Evolutionary conservation across 139 green algal genomes (phyloP), one percentile per base, ranked within the genome.

Genomic region (Ostreobium quekettii): DNA sequence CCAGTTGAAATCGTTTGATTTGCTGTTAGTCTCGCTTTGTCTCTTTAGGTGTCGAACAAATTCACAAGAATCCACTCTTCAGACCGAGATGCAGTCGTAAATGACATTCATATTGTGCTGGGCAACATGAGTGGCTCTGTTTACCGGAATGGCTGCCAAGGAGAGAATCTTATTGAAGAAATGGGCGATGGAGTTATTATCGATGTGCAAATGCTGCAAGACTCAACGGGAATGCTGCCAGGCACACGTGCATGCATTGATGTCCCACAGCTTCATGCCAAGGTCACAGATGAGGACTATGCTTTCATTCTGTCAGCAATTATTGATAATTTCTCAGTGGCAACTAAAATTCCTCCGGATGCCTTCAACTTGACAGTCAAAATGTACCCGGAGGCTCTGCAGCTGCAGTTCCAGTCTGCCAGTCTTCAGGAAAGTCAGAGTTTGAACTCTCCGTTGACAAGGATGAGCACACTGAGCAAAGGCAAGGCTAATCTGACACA

Each of bases 271-370:
- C 7, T 66, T 7, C 59, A 66, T 66, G 26, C 32, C 29, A 66
- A 11, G 7, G 24, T 66, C 5, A 66, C 59, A 66, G 59, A 66
- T 42, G 32, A 47, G 59, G 59, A 66, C 7, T 66, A 39, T 46
- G 59, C 8, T 7, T 8, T 66, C 6, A 66, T 66, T 47, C 32
- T 66, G 26, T 26, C 59, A 11, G 29, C 24, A n/a, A 28, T 66
- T 47, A 47, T 39, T 38, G 59, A 66, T 5, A 66, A 66, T 42
- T 24, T 66, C 7, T 32, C 7, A 7, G 59, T 48, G 47, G 59
- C 15, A 7, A 39, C 30, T 8, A 15, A 5, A n/a, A 39, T 66
- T 42, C 59, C 59, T 32, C 59, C 59, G 15, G 24, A 47, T 7
- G 59, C 59, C n/a, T 39, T 47, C 6, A 19, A 38, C 7, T 32